Evolutionary conservation across 176 grass and related monocot species (phyloP).

Genomic region (Rhynchospora breviuscula): DNA sequence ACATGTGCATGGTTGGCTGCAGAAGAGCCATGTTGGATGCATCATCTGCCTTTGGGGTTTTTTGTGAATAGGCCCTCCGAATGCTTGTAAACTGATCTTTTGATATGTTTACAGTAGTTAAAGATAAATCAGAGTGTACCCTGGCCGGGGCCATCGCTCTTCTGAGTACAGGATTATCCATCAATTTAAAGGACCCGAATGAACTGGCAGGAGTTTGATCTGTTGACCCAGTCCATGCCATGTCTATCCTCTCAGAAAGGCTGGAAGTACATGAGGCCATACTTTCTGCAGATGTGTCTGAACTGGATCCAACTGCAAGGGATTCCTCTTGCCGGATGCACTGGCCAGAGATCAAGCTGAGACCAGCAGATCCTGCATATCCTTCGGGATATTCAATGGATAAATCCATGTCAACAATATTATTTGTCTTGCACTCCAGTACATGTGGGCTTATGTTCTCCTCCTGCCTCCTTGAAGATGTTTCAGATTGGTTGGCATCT

Average conservation of each 20-base stretch:
- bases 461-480: constrained; percentile 28
- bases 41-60: constrained; percentile 46
- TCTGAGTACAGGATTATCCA: constrained; percentile 39
- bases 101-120: constrained; percentile 33
- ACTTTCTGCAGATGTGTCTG: constrained; percentile 36
- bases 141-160: constrained; percentile 49
- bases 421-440: constrained; percentile 35
- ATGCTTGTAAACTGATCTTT: constrained; percentile 42
- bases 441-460: constrained; percentile 26
- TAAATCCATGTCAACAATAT: constrained; percentile 36
- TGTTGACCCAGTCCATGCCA: constrained; percentile 76
- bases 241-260: constrained; percentile 89
- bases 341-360: constrained; percentile 27
- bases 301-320: constrained; percentile 26
- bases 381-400: constrained; percentile 41
- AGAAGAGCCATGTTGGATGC: constrained; percentile 31
- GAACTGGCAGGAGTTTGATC: constrained; percentile 37
- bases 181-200: constrained; percentile 21
- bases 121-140: constrained; percentile 76
- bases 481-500: constrained; percentile 18
- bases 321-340: constrained; percentile 12
- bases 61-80: constrained; percentile 84
- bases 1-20: constrained; percentile 37
- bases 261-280: constrained; percentile 45
- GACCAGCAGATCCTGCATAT: constrained; percentile 22